phyloP scores from a whole-genome alignment of 2,329 filamentous ascomycete genomes.

The Neonectria ditissima region DNA sequence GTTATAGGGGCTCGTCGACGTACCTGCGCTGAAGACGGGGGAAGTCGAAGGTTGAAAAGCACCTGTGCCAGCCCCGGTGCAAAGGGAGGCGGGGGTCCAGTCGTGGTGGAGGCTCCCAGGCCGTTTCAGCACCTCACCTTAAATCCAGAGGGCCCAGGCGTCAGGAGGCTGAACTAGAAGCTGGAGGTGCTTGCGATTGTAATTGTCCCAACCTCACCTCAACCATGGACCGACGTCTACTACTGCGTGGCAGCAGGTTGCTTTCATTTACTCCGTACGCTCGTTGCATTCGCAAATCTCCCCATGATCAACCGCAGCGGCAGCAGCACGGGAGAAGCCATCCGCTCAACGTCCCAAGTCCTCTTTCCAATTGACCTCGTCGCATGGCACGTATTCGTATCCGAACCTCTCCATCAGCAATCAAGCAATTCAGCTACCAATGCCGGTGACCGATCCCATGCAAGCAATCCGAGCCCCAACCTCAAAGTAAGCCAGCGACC shows the following conservation, averaged over 20 bases:
- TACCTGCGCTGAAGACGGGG: not conserved
- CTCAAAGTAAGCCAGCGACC: conserved; percentile 8
- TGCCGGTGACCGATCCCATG: not conserved
- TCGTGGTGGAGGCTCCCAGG: not conserved
- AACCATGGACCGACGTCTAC: too few relatives aligned
- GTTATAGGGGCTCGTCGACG: conserved; percentile 23
- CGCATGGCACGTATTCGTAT: not conserved
- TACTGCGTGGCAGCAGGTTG: too few relatives aligned
- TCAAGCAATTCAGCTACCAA: not conserved
- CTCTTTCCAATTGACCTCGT: not conserved
- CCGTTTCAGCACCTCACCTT: conserved; percentile 11
- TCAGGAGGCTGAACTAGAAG: not conserved
- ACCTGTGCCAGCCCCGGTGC: not conserved
- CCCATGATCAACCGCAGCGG: too few relatives aligned
- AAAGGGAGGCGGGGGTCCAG: not conserved
- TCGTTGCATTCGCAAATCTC: too few relatives aligned
- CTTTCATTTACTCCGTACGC: too few relatives aligned
- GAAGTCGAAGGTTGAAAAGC: not conserved
- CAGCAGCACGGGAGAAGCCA: too few relatives aligned
- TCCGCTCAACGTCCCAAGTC: not conserved
- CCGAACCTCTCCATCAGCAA: not conserved
- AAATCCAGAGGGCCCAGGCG: conserved; percentile 1
- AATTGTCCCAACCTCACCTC: conserved; percentile 16
- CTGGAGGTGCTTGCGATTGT: not conserved
- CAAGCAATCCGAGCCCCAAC: conserved; percentile 13